Evolutionary conservation across 2,329 filamentous ascomycete genomes (phyloP), one percentile per base, ranked within the genome.

Genomic region (Exophiala oligosperma): DNA sequence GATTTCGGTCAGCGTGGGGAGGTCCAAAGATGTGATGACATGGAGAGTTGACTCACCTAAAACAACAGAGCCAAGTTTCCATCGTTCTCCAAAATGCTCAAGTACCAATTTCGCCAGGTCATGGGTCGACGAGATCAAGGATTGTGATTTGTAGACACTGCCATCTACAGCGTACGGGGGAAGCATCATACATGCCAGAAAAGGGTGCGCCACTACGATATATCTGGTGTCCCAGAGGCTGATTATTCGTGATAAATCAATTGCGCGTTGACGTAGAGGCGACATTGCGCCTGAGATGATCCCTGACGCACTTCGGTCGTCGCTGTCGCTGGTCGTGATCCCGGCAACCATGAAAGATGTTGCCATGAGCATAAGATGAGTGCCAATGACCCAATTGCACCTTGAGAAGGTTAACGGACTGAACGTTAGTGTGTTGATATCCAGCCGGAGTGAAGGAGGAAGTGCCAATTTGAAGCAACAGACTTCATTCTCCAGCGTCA

Each of bases 341-440:
- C 56, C 56, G 37, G 52, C 48, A n/a, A 58, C 56, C 56, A 62
- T 62, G 38, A 59, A 62, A 23, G 56, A 57, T 11, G 56, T 54
- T 4, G 60, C 44, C 60, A 59, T 62, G 43, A 62, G 37, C 60
- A 62, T 62, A 26, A 62, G 56, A 53, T 62, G 60, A n/a, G 53
- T 59, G n/a, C 60, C 60, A 37, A 62, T 59, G 28, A 62, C 53
- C 60, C 60, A 62, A 24, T 62, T 62, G 35, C 60, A 62, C 4
- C 53, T 50, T 17, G 60, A 44, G 43, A 59, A 62, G 1, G 60
- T 56, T 9, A 46, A n/a, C 3, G 56, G 56, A 14, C 53, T 56
- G 41, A 59, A 62, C 17, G 47, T 38, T 40, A 62, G 24, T 1
- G 50, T 56, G 21, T 62, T 53, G 26, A 49, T 21, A 44, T 62